Base-by-base conservation (phyloP, 139 green algal genomes). In the Spirogloea muscicola region DNA sequence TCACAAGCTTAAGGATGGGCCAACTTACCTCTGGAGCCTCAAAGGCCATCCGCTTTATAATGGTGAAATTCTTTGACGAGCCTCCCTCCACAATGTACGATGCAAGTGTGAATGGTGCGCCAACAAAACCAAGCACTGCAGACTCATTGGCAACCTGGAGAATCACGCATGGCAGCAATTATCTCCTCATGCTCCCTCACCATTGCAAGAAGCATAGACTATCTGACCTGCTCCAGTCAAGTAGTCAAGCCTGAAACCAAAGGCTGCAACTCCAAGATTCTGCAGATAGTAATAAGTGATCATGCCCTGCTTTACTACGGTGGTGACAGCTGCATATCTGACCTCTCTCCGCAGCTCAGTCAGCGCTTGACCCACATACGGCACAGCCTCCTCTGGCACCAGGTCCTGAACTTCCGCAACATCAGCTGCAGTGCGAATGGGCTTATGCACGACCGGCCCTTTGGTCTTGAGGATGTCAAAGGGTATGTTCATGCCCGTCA, bases 71-170 rank as follows among this genome's bases (percentile, higher is more conserved):
- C 31, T 78, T 85, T 58, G 89, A 91, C 74, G 77, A 89, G 18
- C 78, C 79, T 34, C 93, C 93, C 85, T 98, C 93, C 9, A 98
- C 87, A 31, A 96, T 88, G 86, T 97, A 98, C 9, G 93, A 96
- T 49, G 91, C 91, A 49, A 98, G 80, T 1, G 92, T 97, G 89
- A 91, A 97, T 48, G 93, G 93, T 18, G 85, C 89, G 51, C 93
- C 93, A 41, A 98, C 90, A 87, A 98, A 98, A 33, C 93, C 92
- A n/a, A 96, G 79, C 49, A 95, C 83, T 6, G 91, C 87, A 13
- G 90, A 86, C 16, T 71, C 62, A 60, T 83, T 57, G 6, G 77
- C 68, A 27, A 86, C 49, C 48, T 95, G 89, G n/a, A n/a, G n/a
- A n/a, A n/a, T n/a, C n/a, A n/a, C n/a, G n/a, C n/a, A n/a, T n/a